Evolutionary conservation across 2,329 filamentous ascomycete species (phyloP).

Genomic region (Ceratocystis colombiana): DNA sequence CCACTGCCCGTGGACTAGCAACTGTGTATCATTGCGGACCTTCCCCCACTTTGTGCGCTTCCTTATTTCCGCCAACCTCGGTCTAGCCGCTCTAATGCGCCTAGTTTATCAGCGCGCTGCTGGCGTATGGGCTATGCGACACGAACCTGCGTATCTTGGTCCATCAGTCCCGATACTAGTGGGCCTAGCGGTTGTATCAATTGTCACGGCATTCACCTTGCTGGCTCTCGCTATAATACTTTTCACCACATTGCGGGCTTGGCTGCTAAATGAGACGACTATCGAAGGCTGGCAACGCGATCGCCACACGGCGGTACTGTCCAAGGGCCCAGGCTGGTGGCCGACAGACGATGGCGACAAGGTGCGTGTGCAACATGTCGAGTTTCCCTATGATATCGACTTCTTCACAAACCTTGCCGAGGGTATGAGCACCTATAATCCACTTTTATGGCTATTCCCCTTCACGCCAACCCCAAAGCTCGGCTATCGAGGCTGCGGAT

Average conservation of each 20-base stretch:
- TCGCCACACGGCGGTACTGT: conserved; percentile 49
- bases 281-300: conserved; percentile 72
- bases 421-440: conserved; percentile 61
- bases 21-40: conserved; percentile 72
- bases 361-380: conserved; percentile 50
- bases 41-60: conserved; percentile 78
- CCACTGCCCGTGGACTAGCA: conserved; percentile 76
- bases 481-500: conserved; percentile 34
- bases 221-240: conserved; percentile 57
- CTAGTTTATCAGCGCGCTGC: conserved; percentile 51
- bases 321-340: conserved; percentile 39
- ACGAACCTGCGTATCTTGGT: conserved; percentile 64
- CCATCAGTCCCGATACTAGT: conserved; percentile 51
- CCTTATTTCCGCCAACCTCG: conserved; percentile 55
- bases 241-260: conserved; percentile 49
- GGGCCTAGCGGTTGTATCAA: conserved; percentile 49
- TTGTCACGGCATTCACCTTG: conserved; percentile 49
- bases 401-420: conserved; percentile 63
- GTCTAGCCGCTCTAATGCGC: conserved; percentile 52
- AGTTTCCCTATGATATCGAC: conserved; percentile 75
- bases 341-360: conserved; percentile 33
- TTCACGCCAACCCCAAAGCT: conserved; percentile 45
- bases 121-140: conserved; percentile 53
- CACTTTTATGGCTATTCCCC: conserved; percentile 59
- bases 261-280: conserved; percentile 62